These are phyloP conservation scores for Scenedesmus sp. DNA, from an alignment of 163 green algal genomes.

Conservation along the genomic window DNA sequence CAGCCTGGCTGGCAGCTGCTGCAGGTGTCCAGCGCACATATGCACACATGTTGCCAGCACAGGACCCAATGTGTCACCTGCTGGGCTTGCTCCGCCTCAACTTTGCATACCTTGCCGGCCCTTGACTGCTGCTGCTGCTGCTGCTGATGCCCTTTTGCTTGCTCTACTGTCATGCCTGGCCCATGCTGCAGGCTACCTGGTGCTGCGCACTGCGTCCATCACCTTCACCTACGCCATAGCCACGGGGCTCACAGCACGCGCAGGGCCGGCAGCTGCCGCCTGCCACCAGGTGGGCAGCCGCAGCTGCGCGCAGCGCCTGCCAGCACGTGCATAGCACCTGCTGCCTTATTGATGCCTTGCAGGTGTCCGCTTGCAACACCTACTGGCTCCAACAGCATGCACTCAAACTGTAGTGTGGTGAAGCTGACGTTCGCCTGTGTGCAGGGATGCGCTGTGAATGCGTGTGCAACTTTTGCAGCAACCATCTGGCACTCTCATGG, in stretches of 20 bases:
- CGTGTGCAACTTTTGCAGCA: neutral
- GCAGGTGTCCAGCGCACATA: too few relatives aligned
- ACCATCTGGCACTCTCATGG: neutral
- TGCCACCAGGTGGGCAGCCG: slow-evolving; percentile 40
- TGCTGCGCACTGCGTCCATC: slow-evolving; percentile 76
- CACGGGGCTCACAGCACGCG: slow-evolving; percentile 61
- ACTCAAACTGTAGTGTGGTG: too few relatives aligned
- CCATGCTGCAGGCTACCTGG: slow-evolving; percentile 65
- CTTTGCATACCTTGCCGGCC: neutral
- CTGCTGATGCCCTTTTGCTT: neutral
- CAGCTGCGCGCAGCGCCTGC: neutral
- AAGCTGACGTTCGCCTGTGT: too few relatives aligned
- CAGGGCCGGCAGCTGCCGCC: slow-evolving; percentile 44
- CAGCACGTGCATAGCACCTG: too few relatives aligned
- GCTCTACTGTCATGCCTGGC: neutral
- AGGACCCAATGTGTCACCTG: neutral
- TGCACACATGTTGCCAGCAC: neutral
- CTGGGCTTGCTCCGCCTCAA: neutral
- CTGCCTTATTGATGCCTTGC: too few relatives aligned
- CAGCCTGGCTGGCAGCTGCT: too few relatives aligned
- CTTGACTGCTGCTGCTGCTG: neutral
- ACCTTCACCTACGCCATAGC: slow-evolving; percentile 74
- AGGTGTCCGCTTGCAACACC: too few relatives aligned
- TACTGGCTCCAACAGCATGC: too few relatives aligned
- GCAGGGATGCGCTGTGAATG: neutral